Evolutionary conservation across 2,329 filamentous ascomycete genomes (phyloP).

Genomic region (Volutella citrinella): DNA sequence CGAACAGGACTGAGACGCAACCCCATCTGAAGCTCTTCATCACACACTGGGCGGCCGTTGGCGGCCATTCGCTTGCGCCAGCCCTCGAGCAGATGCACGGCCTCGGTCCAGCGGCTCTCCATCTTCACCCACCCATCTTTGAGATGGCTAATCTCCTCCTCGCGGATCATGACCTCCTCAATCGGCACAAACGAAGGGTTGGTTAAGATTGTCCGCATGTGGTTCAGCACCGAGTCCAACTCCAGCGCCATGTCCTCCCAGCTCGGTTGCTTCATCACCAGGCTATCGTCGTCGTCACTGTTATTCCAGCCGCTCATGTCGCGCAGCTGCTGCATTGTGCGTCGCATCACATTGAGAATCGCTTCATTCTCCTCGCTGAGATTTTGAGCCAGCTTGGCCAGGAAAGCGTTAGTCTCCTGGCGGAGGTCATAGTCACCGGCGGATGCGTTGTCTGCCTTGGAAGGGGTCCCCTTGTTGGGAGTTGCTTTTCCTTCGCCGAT

Average conservation of each 20-base stretch:
- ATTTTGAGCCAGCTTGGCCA: constrained; percentile 78
- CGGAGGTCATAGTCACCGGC: constrained; percentile 65
- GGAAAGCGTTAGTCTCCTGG: constrained; percentile 85
- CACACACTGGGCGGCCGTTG: constrained; percentile 66
- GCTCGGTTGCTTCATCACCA: constrained; percentile 35
- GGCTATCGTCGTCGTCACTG: constrained; percentile 29
- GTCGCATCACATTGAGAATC: constrained; percentile 68
- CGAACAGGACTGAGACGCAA: constrained; percentile 60
- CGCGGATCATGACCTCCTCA: constrained; percentile 88
- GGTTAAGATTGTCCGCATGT: constrained; percentile 79
- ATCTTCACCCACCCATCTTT: constrained; percentile 89
- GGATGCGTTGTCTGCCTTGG: constrained; percentile 16
- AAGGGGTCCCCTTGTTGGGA: constrained; percentile 40
- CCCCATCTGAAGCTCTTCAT: constrained; percentile 66
- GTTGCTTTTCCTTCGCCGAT: too few relatives aligned
- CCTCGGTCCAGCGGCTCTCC: constrained; percentile 87
- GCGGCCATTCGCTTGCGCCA: constrained; percentile 82
- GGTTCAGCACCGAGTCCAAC: constrained; percentile 74
- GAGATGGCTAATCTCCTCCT: constrained; percentile 83
- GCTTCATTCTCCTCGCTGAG: constrained; percentile 91
- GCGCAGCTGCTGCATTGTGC: constrained; percentile 68
- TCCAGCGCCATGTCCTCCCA: constrained; percentile 69
- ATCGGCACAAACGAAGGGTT: constrained; percentile 96
- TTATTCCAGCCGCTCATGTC: constrained; percentile 61
- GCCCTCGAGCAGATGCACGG: constrained; percentile 84